A percentile compares a stretch with the other conserved stretches of the same genome.
Conservation (phyloP, 2,329 filamentous ascomycete genomes). For the Cladosporium sp. region DNA sequence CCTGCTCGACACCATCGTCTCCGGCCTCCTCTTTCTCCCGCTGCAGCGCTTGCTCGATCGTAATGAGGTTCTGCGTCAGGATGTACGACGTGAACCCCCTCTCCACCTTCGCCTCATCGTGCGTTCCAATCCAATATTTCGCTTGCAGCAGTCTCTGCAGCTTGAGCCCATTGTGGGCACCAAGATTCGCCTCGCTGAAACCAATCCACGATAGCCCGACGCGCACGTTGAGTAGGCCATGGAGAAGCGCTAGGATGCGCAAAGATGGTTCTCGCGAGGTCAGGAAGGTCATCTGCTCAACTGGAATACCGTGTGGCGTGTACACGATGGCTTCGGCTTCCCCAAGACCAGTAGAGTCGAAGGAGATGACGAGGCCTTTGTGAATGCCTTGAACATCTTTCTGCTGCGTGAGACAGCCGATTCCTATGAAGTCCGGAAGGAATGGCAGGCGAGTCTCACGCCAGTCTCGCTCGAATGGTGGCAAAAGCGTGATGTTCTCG, state of each 20-base stretch:
- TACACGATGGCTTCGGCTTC: conserved; percentile 62
- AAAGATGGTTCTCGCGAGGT: conserved; percentile 50
- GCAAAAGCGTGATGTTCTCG: conserved; percentile 54
- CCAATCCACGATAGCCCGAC: conserved; percentile 38
- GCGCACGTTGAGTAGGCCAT: conserved; percentile 66
- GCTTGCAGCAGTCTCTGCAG: conserved; percentile 56
- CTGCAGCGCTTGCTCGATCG: conserved; percentile 51
- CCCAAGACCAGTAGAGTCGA: conserved; percentile 42
- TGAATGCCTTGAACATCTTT: conserved; percentile 63
- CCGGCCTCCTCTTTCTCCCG: conserved; percentile 42
- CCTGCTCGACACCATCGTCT: background rate
- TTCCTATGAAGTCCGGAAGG: conserved; percentile 63
- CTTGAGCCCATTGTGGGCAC: conserved; percentile 62
- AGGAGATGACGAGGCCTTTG: conserved; percentile 62
- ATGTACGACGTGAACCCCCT: conserved; percentile 58
- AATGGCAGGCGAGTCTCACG: conserved; percentile 46
- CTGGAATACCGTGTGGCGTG: conserved; percentile 63
- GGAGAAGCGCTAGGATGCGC: conserved; percentile 60
- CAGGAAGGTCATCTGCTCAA: conserved; percentile 48
- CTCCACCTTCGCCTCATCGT: conserved; percentile 65
- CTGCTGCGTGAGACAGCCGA: conserved; percentile 58
- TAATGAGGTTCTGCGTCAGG: conserved; percentile 47
- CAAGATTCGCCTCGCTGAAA: conserved; percentile 61
- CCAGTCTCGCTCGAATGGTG: conserved; percentile 53
- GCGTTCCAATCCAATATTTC: conserved; percentile 66